Evolutionary conservation across 1,139 yeast species (phyloP), one percentile per base, ranked within the genome.

Genomic region (Debaryomyces subglobosus): DNA sequence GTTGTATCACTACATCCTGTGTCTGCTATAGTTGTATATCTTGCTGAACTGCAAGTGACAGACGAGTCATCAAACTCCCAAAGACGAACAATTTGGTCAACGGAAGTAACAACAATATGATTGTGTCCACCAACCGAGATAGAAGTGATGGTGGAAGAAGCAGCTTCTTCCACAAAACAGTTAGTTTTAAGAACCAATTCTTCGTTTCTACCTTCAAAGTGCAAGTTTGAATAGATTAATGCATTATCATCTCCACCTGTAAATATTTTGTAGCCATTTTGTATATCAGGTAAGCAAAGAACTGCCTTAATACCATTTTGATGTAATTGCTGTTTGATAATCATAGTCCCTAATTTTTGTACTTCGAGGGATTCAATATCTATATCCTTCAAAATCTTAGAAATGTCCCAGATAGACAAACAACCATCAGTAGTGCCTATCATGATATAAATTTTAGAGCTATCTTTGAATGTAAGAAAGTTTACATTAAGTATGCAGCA

Each of bases 221-320:
- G 44, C 29, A 86, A 63, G 20, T 58, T 56, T 2, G 82, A 75
- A 2, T 82, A 63, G 0, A 77, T 75, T 7, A 92, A 63, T 0
- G 91, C 86, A 66, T 92, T 92, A 59, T 94, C 99, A 64, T 94
- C 99, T 48, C 99, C 98, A 18, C 97, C 97, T 1, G 96, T 83
- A 4, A 84, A 64, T 12, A 85, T 63, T 5, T 51, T 54, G 47
- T 71, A 73, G 2, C 60, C 54, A 0, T 52, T 51, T 2, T 49
- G 20, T 2, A 51, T 51, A n/a, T 67, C 49, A 1, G 57, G 44
- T 7, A 25, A 21, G 13, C 29, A 32, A 18, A 58, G 52, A 9
- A 84, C 55, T 0, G 85, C 81, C 54, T 90, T 88, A 47, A 92
- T 79, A 37, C 97, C 90, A 32, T 94, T 90, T 63, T 91, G 96